phyloP scores from a whole-genome alignment of 1,284 basidiomycete species.

The Irpex sp. region DNA sequence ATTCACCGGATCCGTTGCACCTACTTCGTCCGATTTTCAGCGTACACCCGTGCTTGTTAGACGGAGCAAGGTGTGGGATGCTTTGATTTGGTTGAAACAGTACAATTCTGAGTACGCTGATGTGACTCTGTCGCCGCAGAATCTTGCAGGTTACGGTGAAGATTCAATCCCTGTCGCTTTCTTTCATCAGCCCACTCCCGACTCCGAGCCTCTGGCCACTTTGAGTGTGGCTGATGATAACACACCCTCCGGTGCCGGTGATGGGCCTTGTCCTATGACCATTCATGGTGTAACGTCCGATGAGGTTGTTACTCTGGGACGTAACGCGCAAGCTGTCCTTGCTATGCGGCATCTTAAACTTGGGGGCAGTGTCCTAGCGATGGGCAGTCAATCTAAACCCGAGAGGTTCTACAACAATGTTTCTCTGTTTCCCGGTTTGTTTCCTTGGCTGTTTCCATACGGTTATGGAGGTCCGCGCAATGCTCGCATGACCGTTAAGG shows the following conservation, averaged over 20 bases:
- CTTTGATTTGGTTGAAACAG: conserved; percentile 33
- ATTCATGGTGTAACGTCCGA: conserved; percentile 32
- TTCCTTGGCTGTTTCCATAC: conserved; percentile 27
- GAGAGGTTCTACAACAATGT: conserved; percentile 23
- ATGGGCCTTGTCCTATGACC: conserved; percentile 31
- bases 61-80: conserved; percentile 22
- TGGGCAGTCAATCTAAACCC: conserved; percentile 14
- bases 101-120: conserved; percentile 37
- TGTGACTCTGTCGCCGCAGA: conserved; percentile 29
- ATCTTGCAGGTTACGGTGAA: conserved; percentile 29
- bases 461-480: conserved; percentile 18
- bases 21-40: conserved; percentile 28
- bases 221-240: conserved; percentile 7
- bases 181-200: neutral
- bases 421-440: conserved; percentile 22
- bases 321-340: conserved; percentile 1
- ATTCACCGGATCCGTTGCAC: conserved; percentile 28
- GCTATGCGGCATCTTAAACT: conserved; percentile 19
- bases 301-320: conserved; percentile 1
- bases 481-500: neutral
- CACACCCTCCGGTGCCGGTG: conserved; percentile 26
- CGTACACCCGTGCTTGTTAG: conserved; percentile 32
- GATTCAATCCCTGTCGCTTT: conserved; percentile 24
- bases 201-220: conserved; percentile 20
- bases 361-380: conserved; percentile 14